Evolutionary conservation across 345 rosid genomes (phyloP), one percentile per base, ranked within the genome.

Genomic region (Gossypium stocksii): DNA sequence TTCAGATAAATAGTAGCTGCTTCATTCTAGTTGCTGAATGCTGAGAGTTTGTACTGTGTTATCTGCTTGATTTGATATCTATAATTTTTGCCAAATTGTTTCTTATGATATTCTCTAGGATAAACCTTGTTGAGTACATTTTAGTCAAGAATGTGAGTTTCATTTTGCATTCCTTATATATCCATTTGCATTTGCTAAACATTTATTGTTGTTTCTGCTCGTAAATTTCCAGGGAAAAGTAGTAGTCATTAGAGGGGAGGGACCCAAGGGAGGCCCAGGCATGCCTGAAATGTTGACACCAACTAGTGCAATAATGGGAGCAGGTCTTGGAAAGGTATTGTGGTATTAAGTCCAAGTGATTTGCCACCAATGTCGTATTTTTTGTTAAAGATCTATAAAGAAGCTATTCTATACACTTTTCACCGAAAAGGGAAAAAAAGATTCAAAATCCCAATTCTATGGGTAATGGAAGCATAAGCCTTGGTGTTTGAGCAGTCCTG

Each of bases 261-360:
- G 99, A 46, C 99, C 99, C 52, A 93, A 90, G 77, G 99, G 99
- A 38, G 99, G 99, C 58, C 99, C 98, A 48, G 99, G 99, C 80
- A 95, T 95, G 97, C 90, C 97, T 70, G 99, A 95, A 84, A 95
- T 93, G 99, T 86, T 95, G 84, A 90, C 99, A 27, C 98, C 99
- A 45, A 95, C 99, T 48, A 95, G 99, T 87, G 99, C 92, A 45
- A 95, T 95, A 59, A 95, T 91, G 97, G 99, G 98, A 68, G 97
- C 99, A 17, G 98, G 98, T 77, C 98, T 95, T 74, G 99, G 99
- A 61, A 95, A 95, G 98, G 98, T 94, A 81, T 46, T 41, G 10
- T 49, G 58, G 46, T 62, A 61, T n/a, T 38, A 29, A 71, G 58
- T 59, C 74, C 66, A n/a, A 7, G 15, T 66, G 14, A 58, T 62